phyloP scores from a whole-genome alignment of 2,329 filamentous ascomycete genomes.

The Ophiostoma perfectum region DNA sequence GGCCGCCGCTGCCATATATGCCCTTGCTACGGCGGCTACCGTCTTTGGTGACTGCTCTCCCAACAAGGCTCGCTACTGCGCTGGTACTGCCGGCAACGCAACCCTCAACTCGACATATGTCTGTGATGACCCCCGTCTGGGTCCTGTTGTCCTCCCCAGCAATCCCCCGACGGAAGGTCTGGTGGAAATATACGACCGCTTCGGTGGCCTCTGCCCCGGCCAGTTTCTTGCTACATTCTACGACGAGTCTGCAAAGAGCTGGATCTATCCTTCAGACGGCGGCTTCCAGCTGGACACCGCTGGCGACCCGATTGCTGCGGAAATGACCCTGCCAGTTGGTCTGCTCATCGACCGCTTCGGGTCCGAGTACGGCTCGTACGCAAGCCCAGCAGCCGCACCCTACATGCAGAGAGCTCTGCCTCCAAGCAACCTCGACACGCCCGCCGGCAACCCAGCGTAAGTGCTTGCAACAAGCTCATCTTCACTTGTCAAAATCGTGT shows the following conservation, averaged over 20 bases:
- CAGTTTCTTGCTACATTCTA: constrained; percentile 38
- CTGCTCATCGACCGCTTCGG: constrained; percentile 47
- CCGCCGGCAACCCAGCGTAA: constrained; percentile 29
- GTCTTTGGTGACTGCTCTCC: background rate
- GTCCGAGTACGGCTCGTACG: constrained; percentile 39
- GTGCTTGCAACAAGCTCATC: constrained; percentile 6
- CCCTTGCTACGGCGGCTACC: background rate
- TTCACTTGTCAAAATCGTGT: background rate
- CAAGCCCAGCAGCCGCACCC: constrained; percentile 41
- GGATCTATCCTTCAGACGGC: constrained; percentile 38
- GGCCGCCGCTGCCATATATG: background rate
- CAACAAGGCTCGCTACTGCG: background rate
- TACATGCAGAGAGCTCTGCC: constrained; percentile 45
- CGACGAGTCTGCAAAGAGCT: constrained; percentile 28
- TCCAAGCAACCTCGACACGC: constrained; percentile 41
- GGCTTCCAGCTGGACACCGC: constrained; percentile 39
- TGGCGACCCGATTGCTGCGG: constrained; percentile 38
- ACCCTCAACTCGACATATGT: background rate
- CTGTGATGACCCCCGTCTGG: background rate
- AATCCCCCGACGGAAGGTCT: constrained; percentile 27
- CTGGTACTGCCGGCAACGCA: background rate
- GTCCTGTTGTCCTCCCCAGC: background rate
- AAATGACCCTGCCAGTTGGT: constrained; percentile 37
- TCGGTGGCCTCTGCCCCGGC: constrained; percentile 38
- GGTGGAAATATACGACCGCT: constrained; percentile 32